Base-by-base conservation (phyloP, 2,329 filamentous ascomycete genomes). In the Colletotrichum chlorophyti region DNA sequence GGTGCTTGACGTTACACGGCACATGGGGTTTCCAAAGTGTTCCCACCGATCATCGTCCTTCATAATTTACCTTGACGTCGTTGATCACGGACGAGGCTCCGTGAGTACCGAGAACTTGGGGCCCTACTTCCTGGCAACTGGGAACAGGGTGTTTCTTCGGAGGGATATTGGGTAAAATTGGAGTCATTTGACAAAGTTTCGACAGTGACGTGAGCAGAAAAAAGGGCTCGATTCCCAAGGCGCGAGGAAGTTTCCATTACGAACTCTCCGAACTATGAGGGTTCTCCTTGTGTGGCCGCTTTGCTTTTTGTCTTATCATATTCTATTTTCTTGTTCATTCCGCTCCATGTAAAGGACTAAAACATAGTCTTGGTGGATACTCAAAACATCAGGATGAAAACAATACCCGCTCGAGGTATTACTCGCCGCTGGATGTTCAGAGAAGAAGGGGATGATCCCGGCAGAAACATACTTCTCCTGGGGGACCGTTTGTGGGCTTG, bases 51-150 rank as follows among this genome's bases (percentile, higher is more conserved):
- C 55, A 55, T 31, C 55, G 50, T 59, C 50, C 55, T 59, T 54
- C 35, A 38, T 48, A 54, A 59, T 59, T n/a, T 55, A 49, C 50
- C 50, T 37, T 59, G 55, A 59, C 55, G 55, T 59, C 50, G 55
- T 55, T 49, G 37, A 11, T 27, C 45, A 43, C 50, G 50, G 52
- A 37, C 55, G 37, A 55, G 55, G 55, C 42, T 59, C 50, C 43
- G 55, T 46, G 35, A 26, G 55, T 59, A 59, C 55, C 55, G 55
- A 59, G 42, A 23, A 21, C 31, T 26, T 55, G 55, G 55, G 51
- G 54, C 50, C 31, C 50, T 54, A 26, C 49, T 54, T 58, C 54
- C 54, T 23, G 29, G 42, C 42, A 54, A 37, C 41, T 31, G 32
- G 54, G 54, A 42, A 43, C 55, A 59, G 23, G 55, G 55, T 8